phyloP scores from a whole-genome alignment of 306 rosid genomes.

The Corylus avellana region DNA sequence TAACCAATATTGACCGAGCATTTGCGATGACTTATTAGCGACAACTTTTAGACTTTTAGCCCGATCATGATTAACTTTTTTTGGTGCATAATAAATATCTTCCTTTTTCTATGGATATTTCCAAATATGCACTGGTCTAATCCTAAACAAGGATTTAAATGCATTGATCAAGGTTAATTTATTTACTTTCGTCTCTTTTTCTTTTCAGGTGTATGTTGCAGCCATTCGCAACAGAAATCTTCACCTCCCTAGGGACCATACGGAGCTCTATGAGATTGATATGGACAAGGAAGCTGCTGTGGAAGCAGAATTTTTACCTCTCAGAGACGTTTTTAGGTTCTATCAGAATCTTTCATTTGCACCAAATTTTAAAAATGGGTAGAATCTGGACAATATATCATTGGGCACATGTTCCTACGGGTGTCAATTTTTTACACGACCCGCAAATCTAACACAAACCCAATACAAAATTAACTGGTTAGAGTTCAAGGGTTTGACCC shows the following conservation, averaged over 20 bases:
- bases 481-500: too few species aligned
- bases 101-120: not conserved
- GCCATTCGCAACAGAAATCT: conserved; percentile 79
- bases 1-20: too few species aligned
- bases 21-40: too few species aligned
- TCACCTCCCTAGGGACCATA: conserved; percentile 63
- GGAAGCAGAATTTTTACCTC: conserved; percentile 74
- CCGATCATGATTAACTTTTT: too few species aligned
- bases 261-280: conserved; percentile 65
- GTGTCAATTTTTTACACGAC: too few species aligned
- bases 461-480: too few species aligned
- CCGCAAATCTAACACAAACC: too few species aligned
- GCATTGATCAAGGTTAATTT: not conserved
- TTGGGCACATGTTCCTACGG: not conserved
- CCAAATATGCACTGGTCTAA: not conserved
- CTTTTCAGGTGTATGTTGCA: conserved; percentile 73
- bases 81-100: not conserved
- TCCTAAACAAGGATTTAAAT: not conserved
- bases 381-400: not conserved
- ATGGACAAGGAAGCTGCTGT: conserved; percentile 59
- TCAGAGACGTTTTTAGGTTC: conserved; percentile 61
- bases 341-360: not conserved
- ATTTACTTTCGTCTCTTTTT: conserved; percentile 3
- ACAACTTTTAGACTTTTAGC: too few species aligned
- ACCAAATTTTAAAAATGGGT: not conserved